Evolutionary conservation across 306 rosid species (phyloP), one percentile per base, ranked within the genome.

Genomic region (Cotoneaster glaucophyllus): DNA sequence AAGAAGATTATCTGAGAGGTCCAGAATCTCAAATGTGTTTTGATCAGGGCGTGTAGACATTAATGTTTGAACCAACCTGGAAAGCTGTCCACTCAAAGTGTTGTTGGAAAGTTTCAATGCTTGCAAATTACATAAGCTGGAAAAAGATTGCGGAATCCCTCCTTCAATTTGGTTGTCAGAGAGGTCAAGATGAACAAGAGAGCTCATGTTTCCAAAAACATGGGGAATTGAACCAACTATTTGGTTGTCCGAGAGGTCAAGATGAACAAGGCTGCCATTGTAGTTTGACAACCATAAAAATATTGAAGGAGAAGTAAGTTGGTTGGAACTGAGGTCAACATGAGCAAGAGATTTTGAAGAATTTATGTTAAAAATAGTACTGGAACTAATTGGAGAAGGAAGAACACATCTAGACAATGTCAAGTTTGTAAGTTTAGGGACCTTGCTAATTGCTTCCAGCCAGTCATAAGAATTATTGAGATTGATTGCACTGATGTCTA

Each of bases 181-280:
- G 3, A 69, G 73, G 61, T 25, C 2, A 9, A 5, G 64, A 81
- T 19, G 4, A 11, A 11, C 45, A 41, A 41, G 45, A 41, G 45
- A 12, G 11, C 1, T 41, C 45, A 10, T 41, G 9, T 11, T 41
- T 10, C 45, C 45, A 41, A 41, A 41, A 10, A 41, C 44, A 9
- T 41, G 12, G 12, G 45, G 14, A 41, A 41, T 41, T 41, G 11
- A 3, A 41, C 45, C 13, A 41, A 12, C 11, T 41, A 41, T 5
- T 11, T 11, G 3, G 24, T 43, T 78, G 0, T 0, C 0, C 0
- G 0, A 1, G 34, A 53, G 32, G 3, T 19, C 5, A 29, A 71
- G 52, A 25, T 21, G 0, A 0, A 15, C 8, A 57, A 79, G 75
- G 4, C 53, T 14, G 53, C 19, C 19, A 45, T 45, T 45, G 53